Evolutionary conservation across 495 filamentous ascomycete species (phyloP).

Genomic region (Rhizodiscina lignyota): DNA sequence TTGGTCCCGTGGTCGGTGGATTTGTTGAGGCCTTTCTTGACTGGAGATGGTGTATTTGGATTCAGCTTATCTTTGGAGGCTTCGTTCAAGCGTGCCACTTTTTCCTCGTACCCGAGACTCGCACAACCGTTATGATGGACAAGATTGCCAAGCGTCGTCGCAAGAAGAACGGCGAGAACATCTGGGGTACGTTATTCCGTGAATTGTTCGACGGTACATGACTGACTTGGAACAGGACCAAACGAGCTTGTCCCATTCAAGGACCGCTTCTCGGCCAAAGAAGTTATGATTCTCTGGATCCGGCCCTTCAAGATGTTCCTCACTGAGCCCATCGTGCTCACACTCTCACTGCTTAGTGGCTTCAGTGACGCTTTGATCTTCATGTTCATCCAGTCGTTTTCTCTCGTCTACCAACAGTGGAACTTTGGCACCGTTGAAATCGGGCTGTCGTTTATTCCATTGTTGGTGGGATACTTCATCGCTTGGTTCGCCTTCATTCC

Average conservation of each 20-base stretch:
- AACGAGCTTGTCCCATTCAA: slow-evolving; percentile 31
- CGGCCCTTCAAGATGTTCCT: slow-evolving; percentile 3
- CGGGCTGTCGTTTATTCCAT: slow-evolving; percentile 40
- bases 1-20: slow-evolving; percentile 68
- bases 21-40: slow-evolving; percentile 46
- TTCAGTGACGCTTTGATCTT: slow-evolving; percentile 20
- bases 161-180: slow-evolving; percentile 31
- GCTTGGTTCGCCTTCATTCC: slow-evolving; percentile 38
- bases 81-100: slow-evolving; percentile 48
- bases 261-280: slow-evolving; percentile 30
- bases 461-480: slow-evolving; percentile 46
- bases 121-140: slow-evolving; percentile 50
- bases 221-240: too few relatives aligned
- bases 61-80: slow-evolving; percentile 60
- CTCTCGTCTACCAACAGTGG: slow-evolving; percentile 43
- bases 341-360: slow-evolving; percentile 2
- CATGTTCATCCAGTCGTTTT: slow-evolving; percentile 48
- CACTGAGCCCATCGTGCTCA: slow-evolving; percentile 4
- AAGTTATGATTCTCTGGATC: slow-evolving; percentile 23
- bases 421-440: slow-evolving; percentile 31
- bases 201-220: too few relatives aligned
- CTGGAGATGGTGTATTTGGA: slow-evolving; percentile 74
- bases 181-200: too few relatives aligned
- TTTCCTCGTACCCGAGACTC: slow-evolving; percentile 51
- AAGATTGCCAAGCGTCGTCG: slow-evolving; percentile 47